Conservation (phyloP, 176 grass and related monocot genomes). For the Areca catechu region DNA sequence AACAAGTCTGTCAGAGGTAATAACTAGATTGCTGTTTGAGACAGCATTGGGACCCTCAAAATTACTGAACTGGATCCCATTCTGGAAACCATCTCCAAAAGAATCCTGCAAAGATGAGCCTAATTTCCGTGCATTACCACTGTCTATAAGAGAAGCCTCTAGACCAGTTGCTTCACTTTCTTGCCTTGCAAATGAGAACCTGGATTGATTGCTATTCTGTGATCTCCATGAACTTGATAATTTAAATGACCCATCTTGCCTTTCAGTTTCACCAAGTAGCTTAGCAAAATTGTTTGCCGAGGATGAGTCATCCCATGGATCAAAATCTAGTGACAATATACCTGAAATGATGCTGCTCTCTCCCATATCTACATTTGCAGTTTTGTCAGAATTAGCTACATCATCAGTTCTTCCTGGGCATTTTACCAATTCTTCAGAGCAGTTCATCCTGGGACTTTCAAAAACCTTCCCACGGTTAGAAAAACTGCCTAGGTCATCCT, state of each 20-base stretch:
- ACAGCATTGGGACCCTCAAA: slow-evolving; percentile 26
- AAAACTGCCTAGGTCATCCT: slow-evolving; percentile 24
- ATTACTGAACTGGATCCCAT: slow-evolving; percentile 27
- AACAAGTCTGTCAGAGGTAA: slow-evolving; percentile 25
- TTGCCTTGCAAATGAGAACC: slow-evolving; percentile 96
- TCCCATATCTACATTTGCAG: slow-evolving; percentile 55
- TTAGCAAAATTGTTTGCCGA: slow-evolving; percentile 52
- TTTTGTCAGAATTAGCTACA: slow-evolving; percentile 39
- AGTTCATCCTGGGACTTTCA: slow-evolving; percentile 27
- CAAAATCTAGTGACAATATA: slow-evolving; percentile 76
- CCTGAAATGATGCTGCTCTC: slow-evolving; percentile 84
- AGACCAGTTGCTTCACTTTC: slow-evolving; percentile 45
- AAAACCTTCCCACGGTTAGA: slow-evolving; percentile 26
- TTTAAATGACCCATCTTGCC: slow-evolving; percentile 21
- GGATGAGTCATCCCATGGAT: slow-evolving; percentile 79
- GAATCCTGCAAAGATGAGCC: slow-evolving; percentile 36
- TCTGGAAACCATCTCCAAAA: slow-evolving; percentile 38
- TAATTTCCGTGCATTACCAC: slow-evolving; percentile 36
- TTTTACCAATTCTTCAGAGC: slow-evolving; percentile 22
- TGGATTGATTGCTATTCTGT: slow-evolving; percentile 53
- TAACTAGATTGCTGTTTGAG: slow-evolving; percentile 16
- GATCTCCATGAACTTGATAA: slow-evolving; percentile 43
- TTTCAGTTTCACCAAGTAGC: slow-evolving; percentile 54
- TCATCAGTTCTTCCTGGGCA: slow-evolving; percentile 23
- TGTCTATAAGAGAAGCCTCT: slow-evolving; percentile 44